A percentile compares a stretch with the other conserved stretches of the same genome.
phyloP scores from a whole-genome alignment of 1,284 basidiomycete species.

The Kalmanozyma brasiliensis region DNA sequence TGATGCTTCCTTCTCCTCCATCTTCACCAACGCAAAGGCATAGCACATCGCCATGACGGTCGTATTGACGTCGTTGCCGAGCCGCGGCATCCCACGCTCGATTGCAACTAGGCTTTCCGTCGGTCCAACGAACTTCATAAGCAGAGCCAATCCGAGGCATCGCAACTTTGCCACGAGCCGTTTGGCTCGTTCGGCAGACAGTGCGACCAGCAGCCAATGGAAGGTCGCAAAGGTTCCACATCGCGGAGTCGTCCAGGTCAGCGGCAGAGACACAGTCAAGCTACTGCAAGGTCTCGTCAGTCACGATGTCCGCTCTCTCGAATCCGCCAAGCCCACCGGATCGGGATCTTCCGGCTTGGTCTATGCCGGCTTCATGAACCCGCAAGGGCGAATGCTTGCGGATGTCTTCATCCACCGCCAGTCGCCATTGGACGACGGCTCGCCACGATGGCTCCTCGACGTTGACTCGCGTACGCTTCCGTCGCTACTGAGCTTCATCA shows the following conservation, averaged over 20 bases:
- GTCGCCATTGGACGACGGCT: slow-evolving; percentile 11
- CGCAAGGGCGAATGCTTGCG: slow-evolving; percentile 89
- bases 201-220: slow-evolving; percentile 1
- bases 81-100: background rate
- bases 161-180: slow-evolving; percentile 16
- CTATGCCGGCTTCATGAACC: slow-evolving; percentile 85
- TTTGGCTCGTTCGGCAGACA: background rate
- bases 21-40: too few relatives aligned
- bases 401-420: slow-evolving; percentile 82
- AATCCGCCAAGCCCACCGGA: background rate
- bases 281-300: slow-evolving; percentile 89
- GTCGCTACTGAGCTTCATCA: slow-evolving; percentile 76
- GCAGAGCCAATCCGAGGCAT: background rate
- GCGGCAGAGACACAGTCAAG: slow-evolving; percentile 82
- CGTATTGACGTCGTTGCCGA: too few relatives aligned
- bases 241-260: slow-evolving; percentile 75
- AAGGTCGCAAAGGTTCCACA: slow-evolving; percentile 36
- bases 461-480: slow-evolving; percentile 73
- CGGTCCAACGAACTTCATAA: background rate
- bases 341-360: slow-evolving; percentile 54
- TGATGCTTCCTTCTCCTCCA: too few relatives aligned
- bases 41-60: too few relatives aligned
- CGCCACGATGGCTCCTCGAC: slow-evolving; percentile 77
- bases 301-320: slow-evolving; percentile 71
- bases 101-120: background rate